Conservation (phyloP, 192 early-diverging fungal genomes). For the Rhizophagus clarus region DNA sequence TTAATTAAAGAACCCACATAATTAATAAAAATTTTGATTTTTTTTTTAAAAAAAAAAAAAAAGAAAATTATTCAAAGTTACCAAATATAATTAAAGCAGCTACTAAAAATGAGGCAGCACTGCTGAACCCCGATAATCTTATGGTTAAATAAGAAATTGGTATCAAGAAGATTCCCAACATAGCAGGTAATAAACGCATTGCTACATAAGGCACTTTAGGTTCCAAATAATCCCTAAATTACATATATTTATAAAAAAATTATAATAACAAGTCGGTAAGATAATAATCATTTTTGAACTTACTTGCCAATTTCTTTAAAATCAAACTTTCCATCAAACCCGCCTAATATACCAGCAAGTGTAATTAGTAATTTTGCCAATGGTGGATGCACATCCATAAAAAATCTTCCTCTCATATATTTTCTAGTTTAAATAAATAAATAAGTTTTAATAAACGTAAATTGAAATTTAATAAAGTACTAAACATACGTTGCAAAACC, state of each 20-base stretch:
- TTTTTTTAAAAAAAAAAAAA: slow-evolving; percentile 1
- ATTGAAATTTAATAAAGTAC: background rate
- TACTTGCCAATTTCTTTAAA: slow-evolving; percentile 91
- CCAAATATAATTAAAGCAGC: slow-evolving; percentile 82
- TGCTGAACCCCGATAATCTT: slow-evolving; percentile 77
- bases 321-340: slow-evolving; percentile 90
- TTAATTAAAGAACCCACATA: slow-evolving; percentile 27
- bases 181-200: slow-evolving; percentile 78
- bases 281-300: slow-evolving; percentile 24
- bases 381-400: slow-evolving; percentile 96
- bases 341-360: slow-evolving; percentile 70
- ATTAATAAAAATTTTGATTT: background rate
- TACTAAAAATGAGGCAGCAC: slow-evolving; percentile 73
- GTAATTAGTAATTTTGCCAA: slow-evolving; percentile 92
- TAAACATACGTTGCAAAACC: slow-evolving; percentile 73
- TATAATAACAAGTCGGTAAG: background rate
- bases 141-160: slow-evolving; percentile 85
- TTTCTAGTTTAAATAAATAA: slow-evolving; percentile 43
- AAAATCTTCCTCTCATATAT: slow-evolving; percentile 86
- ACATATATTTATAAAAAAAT: background rate
- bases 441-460: too few species aligned
- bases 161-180: slow-evolving; percentile 78
- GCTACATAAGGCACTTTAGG: slow-evolving; percentile 88
- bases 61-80: slow-evolving; percentile 32
- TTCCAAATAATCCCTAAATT: slow-evolving; percentile 76